phyloP scores from a whole-genome alignment of 441 rosid genomes.

The Hypseocharis bilobata region DNA sequence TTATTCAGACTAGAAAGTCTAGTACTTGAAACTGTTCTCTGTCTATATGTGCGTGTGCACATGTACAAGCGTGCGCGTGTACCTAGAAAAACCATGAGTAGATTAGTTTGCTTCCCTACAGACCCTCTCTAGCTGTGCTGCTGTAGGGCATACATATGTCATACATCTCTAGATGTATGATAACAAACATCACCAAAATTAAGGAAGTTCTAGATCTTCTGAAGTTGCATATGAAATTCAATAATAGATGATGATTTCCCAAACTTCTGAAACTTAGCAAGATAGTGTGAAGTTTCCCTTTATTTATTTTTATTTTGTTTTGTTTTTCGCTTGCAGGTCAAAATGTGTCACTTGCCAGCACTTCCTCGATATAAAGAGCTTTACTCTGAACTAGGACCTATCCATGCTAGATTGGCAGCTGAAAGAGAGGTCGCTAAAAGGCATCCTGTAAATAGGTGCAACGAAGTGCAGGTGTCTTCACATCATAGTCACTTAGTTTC shows the following conservation, averaged over 20 bases:
- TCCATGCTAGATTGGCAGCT: constrained; percentile 50
- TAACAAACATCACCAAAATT: not conserved
- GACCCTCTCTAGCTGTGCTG: not conserved
- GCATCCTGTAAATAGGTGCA: constrained; percentile 74
- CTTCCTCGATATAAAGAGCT: constrained; percentile 73
- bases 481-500: no score
- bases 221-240: not conserved
- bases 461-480: constrained; percentile 75
- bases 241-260: not conserved
- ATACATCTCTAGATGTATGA: not conserved
- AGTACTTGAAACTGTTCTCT: not conserved
- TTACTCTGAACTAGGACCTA: constrained; percentile 58
- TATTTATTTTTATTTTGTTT: not conserved
- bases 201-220: not conserved
- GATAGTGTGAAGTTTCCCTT: not conserved
- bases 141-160: no score
- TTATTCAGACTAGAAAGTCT: not conserved
- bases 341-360: constrained; percentile 50
- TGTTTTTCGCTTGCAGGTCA: constrained; percentile 37
- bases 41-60: not conserved
- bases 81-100: not conserved
- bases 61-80: no score
- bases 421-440: constrained; percentile 52
- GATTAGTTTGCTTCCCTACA: not conserved
- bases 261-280: not conserved